These are phyloP conservation scores for Alternaria ethzedia DNA, from an alignment of 2,329 filamentous ascomycete genomes.

Conservation along the genomic window DNA sequence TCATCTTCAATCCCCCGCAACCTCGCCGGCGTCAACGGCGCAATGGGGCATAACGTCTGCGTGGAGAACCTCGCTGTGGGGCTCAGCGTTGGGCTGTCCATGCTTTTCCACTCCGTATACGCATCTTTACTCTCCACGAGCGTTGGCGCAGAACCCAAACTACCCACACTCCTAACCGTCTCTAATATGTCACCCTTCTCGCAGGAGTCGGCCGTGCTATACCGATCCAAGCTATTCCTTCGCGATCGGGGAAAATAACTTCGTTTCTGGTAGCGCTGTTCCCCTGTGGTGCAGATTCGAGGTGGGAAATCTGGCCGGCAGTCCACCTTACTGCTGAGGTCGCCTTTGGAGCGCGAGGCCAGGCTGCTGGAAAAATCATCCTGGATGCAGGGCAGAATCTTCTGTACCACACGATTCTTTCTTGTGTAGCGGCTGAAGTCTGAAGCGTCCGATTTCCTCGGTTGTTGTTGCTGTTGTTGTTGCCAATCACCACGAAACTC, in stretches of 20 bases:
- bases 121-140: conserved; percentile 37
- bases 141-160: conserved; percentile 41
- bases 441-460: conserved; percentile 36
- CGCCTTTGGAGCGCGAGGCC: conserved; percentile 27
- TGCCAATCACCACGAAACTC: conserved; percentile 38
- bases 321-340: conserved; percentile 12
- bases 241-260: conserved; percentile 36
- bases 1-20: conserved; percentile 34
- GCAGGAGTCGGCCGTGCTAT: conserved; percentile 30
- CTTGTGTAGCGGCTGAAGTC: conserved; percentile 32
- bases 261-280: conserved; percentile 30
- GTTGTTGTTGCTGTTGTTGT: conserved; percentile 7
- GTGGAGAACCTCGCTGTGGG: conserved; percentile 32
- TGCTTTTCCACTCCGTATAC: conserved; percentile 29
- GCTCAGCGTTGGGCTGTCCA: conserved; percentile 32
- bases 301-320: conserved; percentile 28
- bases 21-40: conserved; percentile 36
- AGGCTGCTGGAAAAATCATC: conserved; percentile 46
- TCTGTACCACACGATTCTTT: conserved; percentile 30
- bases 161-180: conserved; percentile 42
- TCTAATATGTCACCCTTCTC: conserved; percentile 45
- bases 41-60: conserved; percentile 36
- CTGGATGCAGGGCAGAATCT: conserved; percentile 45
- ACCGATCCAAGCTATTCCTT: conserved; percentile 38
- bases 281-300: conserved; percentile 24